Evolutionary conservation across 495 filamentous ascomycete species (phyloP).

Genomic region (Aspergillus wentii): DNA sequence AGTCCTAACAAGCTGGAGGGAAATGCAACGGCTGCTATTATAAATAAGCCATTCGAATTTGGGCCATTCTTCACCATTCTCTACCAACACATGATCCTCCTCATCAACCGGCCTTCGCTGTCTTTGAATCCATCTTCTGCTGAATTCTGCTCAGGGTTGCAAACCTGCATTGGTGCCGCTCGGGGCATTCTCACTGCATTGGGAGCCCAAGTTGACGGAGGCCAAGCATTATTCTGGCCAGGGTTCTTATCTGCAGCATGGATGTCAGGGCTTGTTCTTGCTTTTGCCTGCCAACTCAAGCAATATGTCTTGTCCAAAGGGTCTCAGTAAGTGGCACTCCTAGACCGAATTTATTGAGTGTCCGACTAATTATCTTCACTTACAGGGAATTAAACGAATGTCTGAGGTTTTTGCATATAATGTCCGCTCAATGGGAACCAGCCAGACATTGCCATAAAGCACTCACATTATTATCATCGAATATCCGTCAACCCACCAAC

Average conservation of each 20-base stretch:
- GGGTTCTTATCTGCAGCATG: conserved; percentile 36
- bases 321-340: conserved; percentile 20
- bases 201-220: conserved; percentile 20
- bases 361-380: conserved; percentile 1
- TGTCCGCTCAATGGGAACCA: conserved; percentile 38
- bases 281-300: conserved; percentile 35
- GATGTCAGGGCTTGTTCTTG: conserved; percentile 37
- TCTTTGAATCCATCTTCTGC: conserved; percentile 28
- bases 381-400: conserved; percentile 31
- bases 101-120: conserved; percentile 48
- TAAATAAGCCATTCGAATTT: conserved; percentile 29
- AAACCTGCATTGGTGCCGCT: conserved; percentile 37
- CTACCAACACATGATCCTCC: conserved; percentile 64
- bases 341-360: not conserved
- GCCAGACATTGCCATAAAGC: conserved; percentile 34
- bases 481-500: conserved; percentile 13
- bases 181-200: conserved; percentile 31
- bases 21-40: not conserved
- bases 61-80: conserved; percentile 50
- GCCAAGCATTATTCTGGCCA: conserved; percentile 37
- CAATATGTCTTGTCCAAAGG: conserved; percentile 34
- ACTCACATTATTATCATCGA: conserved; percentile 21
- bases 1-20: conserved; percentile 1
- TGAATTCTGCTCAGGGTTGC: conserved; percentile 34
- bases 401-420: conserved; percentile 23